Conservation (phyloP, 305 asterid genomes). For the Ajuga reptans region DNA sequence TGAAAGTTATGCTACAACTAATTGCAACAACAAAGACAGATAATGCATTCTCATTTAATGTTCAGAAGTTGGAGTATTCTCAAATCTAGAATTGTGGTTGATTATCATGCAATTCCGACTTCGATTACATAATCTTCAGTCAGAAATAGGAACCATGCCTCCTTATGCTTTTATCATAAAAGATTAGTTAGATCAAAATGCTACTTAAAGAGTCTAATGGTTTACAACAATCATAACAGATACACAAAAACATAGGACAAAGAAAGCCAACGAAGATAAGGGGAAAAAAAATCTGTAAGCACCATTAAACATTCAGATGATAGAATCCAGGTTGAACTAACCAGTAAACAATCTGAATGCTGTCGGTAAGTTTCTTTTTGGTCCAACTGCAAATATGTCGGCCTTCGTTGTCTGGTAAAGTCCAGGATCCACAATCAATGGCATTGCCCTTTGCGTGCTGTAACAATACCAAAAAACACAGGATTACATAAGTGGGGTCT, state of each 20-base stretch:
- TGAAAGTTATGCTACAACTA: neutral
- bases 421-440: slow-evolving; percentile 70
- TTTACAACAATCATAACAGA: neutral
- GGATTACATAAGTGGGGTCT: slow-evolving; percentile 14
- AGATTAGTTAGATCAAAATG: neutral
- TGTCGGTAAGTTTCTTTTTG: slow-evolving; percentile 55
- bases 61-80: neutral
- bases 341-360: slow-evolving; percentile 78
- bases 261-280: neutral
- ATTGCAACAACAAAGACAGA: neutral
- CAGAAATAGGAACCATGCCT: neutral
- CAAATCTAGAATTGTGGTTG: neutral
- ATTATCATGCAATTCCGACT: neutral
- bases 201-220: neutral
- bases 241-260: neutral
- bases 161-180: neutral
- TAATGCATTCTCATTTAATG: neutral
- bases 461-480: slow-evolving; percentile 19
- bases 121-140: neutral
- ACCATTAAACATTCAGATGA: neutral
- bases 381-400: slow-evolving; percentile 49
- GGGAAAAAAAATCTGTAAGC: neutral
- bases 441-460: slow-evolving; percentile 67
- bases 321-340: slow-evolving; percentile 25
- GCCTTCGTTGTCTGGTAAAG: slow-evolving; percentile 56